Evolutionary conservation across 2,329 filamentous ascomycete species (phyloP).

Genomic region (Scedosporium dehoogii): DNA sequence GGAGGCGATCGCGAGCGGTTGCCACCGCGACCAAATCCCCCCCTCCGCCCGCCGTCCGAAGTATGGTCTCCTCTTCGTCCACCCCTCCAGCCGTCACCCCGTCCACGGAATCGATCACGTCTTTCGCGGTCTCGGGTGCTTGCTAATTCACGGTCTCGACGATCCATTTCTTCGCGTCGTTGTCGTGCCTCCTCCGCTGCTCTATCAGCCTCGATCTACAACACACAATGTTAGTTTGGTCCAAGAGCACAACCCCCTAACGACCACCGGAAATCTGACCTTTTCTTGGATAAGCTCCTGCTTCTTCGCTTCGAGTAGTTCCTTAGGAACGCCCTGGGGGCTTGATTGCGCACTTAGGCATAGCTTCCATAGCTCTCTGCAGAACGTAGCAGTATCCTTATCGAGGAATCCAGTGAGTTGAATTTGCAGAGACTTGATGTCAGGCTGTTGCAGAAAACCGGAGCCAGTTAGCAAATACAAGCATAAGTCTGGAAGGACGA

Average conservation of each 20-base stretch:
- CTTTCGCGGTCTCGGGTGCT: conserved; percentile 57
- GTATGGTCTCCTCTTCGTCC: conserved; percentile 43
- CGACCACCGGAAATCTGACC: conserved; percentile 37
- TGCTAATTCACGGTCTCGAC: conserved; percentile 62
- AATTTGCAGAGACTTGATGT: conserved; percentile 92
- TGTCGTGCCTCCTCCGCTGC: conserved; percentile 65
- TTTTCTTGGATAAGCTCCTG: conserved; percentile 89
- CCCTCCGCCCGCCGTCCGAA: conserved; percentile 30
- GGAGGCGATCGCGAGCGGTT: conserved; percentile 39
- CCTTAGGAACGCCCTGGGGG: conserved; percentile 85
- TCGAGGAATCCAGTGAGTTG: conserved; percentile 92
- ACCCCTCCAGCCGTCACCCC: conserved; percentile 40
- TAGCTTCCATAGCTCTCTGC: conserved; percentile 87
- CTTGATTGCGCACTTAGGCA: conserved; percentile 83
- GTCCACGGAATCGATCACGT: conserved; percentile 40
- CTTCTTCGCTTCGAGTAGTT: conserved; percentile 93
- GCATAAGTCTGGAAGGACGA: neutral
- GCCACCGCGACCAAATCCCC: conserved; percentile 32
- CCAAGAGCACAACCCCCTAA: neutral
- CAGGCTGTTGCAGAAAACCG: conserved; percentile 51
- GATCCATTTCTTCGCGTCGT: conserved; percentile 60
- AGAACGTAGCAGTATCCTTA: conserved; percentile 80
- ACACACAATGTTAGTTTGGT: neutral
- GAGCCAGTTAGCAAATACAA: conserved; percentile 17
- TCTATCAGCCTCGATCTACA: conserved; percentile 70